These are phyloP conservation scores for Stachybotrys chlorohalonatus DNA, from an alignment of 2,329 filamentous ascomycete genomes.

Conservation along the genomic window DNA sequence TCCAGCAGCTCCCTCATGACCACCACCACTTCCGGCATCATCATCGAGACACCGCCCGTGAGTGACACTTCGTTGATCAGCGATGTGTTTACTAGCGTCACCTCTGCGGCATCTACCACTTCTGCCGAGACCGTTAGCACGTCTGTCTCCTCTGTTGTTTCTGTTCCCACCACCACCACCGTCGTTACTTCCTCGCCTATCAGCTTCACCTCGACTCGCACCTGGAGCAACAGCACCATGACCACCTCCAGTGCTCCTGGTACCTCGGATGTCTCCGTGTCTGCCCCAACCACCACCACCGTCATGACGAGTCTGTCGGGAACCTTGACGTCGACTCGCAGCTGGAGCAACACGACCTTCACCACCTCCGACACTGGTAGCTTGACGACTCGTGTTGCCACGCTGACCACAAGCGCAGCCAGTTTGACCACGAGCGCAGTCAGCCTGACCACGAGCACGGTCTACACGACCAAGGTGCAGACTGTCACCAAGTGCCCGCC, in stretches of 20 bases:
- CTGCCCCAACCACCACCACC: neutral
- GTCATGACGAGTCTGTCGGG: neutral
- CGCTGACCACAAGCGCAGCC: constrained; percentile 1
- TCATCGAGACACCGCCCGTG: neutral
- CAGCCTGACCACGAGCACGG: constrained; percentile 11
- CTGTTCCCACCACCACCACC: neutral
- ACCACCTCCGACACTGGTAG: neutral
- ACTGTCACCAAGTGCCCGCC: constrained; percentile 49
- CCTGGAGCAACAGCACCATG: neutral
- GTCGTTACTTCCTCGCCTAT: neutral
- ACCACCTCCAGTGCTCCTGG: neutral
- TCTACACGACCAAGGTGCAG: constrained; percentile 32
- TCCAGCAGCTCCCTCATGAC: neutral
- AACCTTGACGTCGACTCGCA: neutral
- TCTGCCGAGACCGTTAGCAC: neutral
- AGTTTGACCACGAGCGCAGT: constrained; percentile 1
- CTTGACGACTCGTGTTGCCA: neutral
- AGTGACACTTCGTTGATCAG: neutral
- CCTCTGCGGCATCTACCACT: neutral
- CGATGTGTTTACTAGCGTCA: too few relatives aligned
- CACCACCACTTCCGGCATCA: neutral
- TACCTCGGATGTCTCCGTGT: neutral
- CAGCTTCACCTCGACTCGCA: neutral
- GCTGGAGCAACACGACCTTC: neutral
- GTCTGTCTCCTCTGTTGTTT: neutral